Percentiles rank a stretch among this genome's conserved stretches.
Evolutionary conservation across 441 rosid species (phyloP).

Genomic region (Adansonia grandidieri): DNA sequence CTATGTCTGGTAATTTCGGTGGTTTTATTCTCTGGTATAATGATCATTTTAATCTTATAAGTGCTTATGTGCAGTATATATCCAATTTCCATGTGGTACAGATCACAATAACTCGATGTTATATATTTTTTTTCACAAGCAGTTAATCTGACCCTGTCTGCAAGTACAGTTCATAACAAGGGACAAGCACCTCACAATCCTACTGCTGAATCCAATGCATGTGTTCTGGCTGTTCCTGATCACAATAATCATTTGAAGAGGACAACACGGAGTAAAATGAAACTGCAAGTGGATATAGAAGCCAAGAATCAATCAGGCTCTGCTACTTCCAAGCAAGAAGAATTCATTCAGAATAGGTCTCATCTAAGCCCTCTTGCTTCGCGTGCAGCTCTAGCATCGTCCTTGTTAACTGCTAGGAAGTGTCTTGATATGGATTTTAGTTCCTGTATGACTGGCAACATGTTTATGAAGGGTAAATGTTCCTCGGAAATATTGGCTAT

Average conservation of each 20-base stretch:
- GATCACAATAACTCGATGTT: background rate
- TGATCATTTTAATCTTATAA: background rate
- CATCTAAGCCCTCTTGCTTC: conserved; percentile 27
- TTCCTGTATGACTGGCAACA: conserved; percentile 15
- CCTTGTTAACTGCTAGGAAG: conserved; percentile 23
- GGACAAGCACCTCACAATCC: conserved; percentile 6
- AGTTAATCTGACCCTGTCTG: background rate
- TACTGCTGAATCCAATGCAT: background rate
- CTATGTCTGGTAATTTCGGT: background rate
- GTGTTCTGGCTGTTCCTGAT: conserved; percentile 1
- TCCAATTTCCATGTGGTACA: background rate
- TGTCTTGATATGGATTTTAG: conserved; percentile 20
- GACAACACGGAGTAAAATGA: conserved; percentile 6
- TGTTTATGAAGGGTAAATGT: conserved; percentile 1
- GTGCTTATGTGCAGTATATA: conserved; percentile 16
- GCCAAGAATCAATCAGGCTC: background rate
- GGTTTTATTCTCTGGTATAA: background rate
- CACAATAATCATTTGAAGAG: conserved; percentile 10
- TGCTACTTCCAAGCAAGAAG: background rate
- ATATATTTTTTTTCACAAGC: background rate
- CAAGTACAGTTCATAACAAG: conserved; percentile 1
- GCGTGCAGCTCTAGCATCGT: conserved; percentile 27
- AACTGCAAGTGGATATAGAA: conserved; percentile 13
- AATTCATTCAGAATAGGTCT: conserved; percentile 19
- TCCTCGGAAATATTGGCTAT: background rate